phyloP scores from a whole-genome alignment of 2,329 filamentous ascomycete genomes.

The Waltergamsia citrina region DNA sequence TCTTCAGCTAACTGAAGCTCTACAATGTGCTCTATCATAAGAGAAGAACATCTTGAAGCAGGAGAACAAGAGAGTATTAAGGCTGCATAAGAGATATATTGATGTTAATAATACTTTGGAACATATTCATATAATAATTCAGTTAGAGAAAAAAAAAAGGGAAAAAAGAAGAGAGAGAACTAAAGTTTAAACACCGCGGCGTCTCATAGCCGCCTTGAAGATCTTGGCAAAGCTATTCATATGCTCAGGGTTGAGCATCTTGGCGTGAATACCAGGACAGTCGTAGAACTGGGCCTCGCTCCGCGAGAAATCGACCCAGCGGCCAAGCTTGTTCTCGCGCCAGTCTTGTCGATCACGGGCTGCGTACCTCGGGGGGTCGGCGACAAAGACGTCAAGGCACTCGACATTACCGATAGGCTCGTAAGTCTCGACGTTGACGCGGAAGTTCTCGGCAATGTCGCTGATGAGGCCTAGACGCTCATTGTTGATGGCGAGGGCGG shows the following conservation, averaged over 20 bases:
- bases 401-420: conserved; percentile 6
- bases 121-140: too few relatives aligned
- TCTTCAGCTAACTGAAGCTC: too few relatives aligned
- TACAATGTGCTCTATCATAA: too few relatives aligned
- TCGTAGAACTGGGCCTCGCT: conserved; percentile 4
- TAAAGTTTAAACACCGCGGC: conserved; percentile 6
- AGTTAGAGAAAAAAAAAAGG: too few relatives aligned
- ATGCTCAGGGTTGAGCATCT: conserved; percentile 7
- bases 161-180: too few relatives aligned
- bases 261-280: conserved; percentile 6
- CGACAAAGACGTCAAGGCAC: conserved; percentile 7
- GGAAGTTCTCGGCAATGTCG: conserved; percentile 8
- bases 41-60: too few relatives aligned
- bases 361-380: conserved; percentile 6
- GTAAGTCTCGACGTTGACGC: conserved; percentile 6
- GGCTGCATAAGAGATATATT: too few relatives aligned
- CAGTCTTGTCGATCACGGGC: conserved; percentile 6
- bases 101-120: too few relatives aligned
- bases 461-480: conserved; percentile 5
- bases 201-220: conserved; percentile 7
- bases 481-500: conserved; percentile 4
- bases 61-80: too few relatives aligned
- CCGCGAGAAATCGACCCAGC: conserved; percentile 4
- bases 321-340: conserved; percentile 5
- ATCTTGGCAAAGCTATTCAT: conserved; percentile 7